A percentile compares a stretch with the other conserved stretches of the same genome.
phyloP scores from a whole-genome alignment of 108 stramenopile genomes.

The Nitzschia palea region DNA sequence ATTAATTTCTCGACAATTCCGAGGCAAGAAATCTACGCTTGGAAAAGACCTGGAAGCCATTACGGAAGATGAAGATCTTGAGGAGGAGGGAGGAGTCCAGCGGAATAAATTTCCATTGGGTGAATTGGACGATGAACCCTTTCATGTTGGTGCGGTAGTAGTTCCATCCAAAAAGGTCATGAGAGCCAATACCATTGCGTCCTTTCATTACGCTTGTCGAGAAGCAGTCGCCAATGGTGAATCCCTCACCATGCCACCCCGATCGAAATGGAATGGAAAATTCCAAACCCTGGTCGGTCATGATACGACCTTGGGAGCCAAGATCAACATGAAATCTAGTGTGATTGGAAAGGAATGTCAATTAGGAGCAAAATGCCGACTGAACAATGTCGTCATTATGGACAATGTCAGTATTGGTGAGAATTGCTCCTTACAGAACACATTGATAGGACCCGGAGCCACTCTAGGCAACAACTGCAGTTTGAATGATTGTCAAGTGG shows the following conservation, averaged over 20 bases:
- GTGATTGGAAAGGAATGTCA: slow-evolving; percentile 61
- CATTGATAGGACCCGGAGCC: slow-evolving; percentile 57
- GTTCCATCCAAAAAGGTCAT: slow-evolving; percentile 51
- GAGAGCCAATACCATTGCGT: slow-evolving; percentile 62
- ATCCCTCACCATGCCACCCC: slow-evolving; percentile 17
- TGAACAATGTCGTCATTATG: slow-evolving; percentile 87
- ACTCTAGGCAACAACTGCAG: slow-evolving; percentile 82
- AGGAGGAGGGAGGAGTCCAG: slow-evolving; percentile 20
- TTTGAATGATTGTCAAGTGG: slow-evolving; percentile 86
- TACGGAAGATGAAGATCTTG: slow-evolving; percentile 18
- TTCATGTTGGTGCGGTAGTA: slow-evolving; percentile 62
- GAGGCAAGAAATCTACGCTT: slow-evolving; percentile 68
- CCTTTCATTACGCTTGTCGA: slow-evolving; percentile 70
- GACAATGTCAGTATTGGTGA: slow-evolving; percentile 74
- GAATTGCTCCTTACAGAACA: slow-evolving; percentile 76
- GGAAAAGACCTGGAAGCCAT: slow-evolving; percentile 24
- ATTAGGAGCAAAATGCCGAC: slow-evolving; percentile 61
- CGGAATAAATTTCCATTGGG: slow-evolving; percentile 6
- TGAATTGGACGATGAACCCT: slow-evolving; percentile 27
- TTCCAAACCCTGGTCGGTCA: slow-evolving; percentile 65
- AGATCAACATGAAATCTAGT: slow-evolving; percentile 71
- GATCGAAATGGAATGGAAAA: slow-evolving; percentile 47
- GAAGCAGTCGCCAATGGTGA: slow-evolving; percentile 58
- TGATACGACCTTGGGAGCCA: slow-evolving; percentile 57
- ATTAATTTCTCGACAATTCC: slow-evolving; percentile 71